Percentiles rank a stretch among this genome's conserved stretches.
Evolutionary conservation across 257 asterid genomes (phyloP).

Genomic region (Paraleonurus japonicus): DNA sequence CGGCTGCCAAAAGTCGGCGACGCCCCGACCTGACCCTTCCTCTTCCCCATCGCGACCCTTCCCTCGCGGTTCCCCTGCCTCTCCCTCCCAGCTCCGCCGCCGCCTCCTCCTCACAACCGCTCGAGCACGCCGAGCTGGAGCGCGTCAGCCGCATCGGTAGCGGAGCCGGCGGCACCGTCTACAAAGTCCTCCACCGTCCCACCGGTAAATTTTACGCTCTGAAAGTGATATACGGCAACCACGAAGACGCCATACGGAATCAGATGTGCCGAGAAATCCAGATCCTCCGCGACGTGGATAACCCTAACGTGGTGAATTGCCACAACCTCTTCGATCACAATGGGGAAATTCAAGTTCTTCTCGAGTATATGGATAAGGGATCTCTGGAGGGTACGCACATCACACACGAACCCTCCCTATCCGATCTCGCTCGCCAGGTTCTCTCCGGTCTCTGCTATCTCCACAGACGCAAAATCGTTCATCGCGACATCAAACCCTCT

Average conservation of each 20-base stretch:
- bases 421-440: conserved; percentile 72
- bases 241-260: conserved; percentile 67
- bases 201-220: conserved; percentile 63
- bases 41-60: conserved; percentile 67
- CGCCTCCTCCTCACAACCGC: conserved; percentile 22
- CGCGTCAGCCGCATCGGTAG: conserved; percentile 82
- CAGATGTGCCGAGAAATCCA: conserved; percentile 91
- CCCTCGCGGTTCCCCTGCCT: conserved; percentile 79
- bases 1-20: conserved; percentile 31
- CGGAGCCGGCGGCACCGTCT: conserved; percentile 90
- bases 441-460: conserved; percentile 67
- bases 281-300: conserved; percentile 84
- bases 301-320: conserved; percentile 77
- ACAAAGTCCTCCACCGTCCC: conserved; percentile 85
- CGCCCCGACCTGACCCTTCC: conserved; percentile 70
- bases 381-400: conserved; percentile 69
- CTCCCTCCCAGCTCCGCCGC: conserved; percentile 41
- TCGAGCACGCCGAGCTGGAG: conserved; percentile 66
- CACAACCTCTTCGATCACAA: conserved; percentile 71
- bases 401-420: conserved; percentile 53
- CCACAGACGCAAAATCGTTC: conserved; percentile 78
- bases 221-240: conserved; percentile 81
- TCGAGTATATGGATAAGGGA: conserved; percentile 79
- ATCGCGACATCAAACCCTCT: conserved; percentile 87
- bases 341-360: conserved; percentile 78